These are phyloP conservation scores for Parsonsia alboflavescens DNA, from an alignment of 257 asterid species.

Conservation along the genomic window DNA sequence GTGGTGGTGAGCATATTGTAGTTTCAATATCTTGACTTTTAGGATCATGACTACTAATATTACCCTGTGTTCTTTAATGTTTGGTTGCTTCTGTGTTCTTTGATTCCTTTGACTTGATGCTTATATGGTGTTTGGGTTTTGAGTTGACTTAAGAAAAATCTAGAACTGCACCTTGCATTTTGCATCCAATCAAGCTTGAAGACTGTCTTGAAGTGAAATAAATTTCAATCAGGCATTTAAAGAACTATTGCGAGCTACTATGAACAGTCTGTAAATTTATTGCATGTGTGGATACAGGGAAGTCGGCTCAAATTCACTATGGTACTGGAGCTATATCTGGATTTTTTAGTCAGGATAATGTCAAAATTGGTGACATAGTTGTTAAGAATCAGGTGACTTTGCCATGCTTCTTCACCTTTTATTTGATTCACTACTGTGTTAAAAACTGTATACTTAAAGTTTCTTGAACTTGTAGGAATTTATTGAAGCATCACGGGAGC, in stretches of 20 bases:
- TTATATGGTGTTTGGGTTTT: not conserved
- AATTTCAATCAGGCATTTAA: not conserved
- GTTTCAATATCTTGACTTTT: not conserved
- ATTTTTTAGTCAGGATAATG: constrained; percentile 69
- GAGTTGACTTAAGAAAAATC: no score
- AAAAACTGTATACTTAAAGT: constrained; percentile 11
- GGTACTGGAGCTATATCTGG: constrained; percentile 98
- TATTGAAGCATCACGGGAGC: constrained; percentile 91
- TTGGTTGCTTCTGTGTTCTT: not conserved
- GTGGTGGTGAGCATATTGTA: not conserved
- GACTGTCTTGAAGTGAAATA: not conserved
- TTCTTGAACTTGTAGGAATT: constrained; percentile 49
- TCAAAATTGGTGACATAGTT: constrained; percentile 77
- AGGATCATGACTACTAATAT: not conserved
- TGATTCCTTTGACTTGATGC: not conserved
- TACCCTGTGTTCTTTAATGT: not conserved
- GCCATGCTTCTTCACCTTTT: not conserved
- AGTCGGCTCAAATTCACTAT: constrained; percentile 81
- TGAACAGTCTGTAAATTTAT: not conserved
- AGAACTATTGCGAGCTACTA: not conserved
- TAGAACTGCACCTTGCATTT: no score
- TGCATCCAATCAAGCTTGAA: not conserved
- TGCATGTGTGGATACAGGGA: constrained; percentile 39
- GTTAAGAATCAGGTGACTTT: constrained; percentile 62
- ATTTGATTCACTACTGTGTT: constrained; percentile 7